Conservation (phyloP, 1,139 yeast genomes). For the Nakaseomyces delphensis region DNA sequence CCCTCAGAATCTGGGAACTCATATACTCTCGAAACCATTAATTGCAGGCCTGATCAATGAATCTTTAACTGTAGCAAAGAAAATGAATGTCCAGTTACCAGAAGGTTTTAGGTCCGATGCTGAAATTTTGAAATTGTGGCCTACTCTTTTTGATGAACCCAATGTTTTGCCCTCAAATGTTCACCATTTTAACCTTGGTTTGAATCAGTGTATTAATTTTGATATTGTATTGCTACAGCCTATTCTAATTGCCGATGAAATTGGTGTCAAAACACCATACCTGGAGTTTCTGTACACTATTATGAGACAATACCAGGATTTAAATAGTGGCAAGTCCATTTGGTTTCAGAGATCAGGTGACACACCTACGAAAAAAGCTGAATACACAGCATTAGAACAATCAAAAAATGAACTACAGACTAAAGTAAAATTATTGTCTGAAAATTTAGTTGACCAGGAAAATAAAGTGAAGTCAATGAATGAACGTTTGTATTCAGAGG, state of each 20-base stretch:
- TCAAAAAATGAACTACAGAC: not conserved
- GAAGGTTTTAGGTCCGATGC: not conserved
- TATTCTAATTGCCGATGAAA: slow-evolving; percentile 77
- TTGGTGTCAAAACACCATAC: slow-evolving; percentile 78
- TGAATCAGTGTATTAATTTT: slow-evolving; percentile 36
- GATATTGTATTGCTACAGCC: slow-evolving; percentile 79
- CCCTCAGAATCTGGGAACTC: slow-evolving; percentile 48
- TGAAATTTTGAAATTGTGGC: slow-evolving; percentile 4
- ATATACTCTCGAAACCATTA: slow-evolving; percentile 75
- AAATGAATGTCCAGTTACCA: slow-evolving; percentile 50
- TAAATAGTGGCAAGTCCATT: slow-evolving; percentile 39
- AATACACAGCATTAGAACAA: slow-evolving; percentile 1
- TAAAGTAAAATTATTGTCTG: slow-evolving; percentile 2
- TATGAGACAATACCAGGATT: slow-evolving; percentile 55
- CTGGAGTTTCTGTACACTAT: slow-evolving; percentile 79
- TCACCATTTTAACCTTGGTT: not conserved
- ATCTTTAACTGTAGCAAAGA: slow-evolving; percentile 58
- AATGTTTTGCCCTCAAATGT: slow-evolving; percentile 1
- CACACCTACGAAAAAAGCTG: slow-evolving; percentile 15
- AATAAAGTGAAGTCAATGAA: not conserved
- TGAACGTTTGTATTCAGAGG: not conserved
- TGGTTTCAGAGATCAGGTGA: slow-evolving; percentile 34
- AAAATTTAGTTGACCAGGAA: slow-evolving; percentile 1
- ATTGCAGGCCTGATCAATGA: slow-evolving; percentile 71
- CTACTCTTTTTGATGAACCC: not conserved